phyloP scores from a whole-genome alignment of 495 filamentous ascomycete genomes.

The Glarea lozoyensis region DNA sequence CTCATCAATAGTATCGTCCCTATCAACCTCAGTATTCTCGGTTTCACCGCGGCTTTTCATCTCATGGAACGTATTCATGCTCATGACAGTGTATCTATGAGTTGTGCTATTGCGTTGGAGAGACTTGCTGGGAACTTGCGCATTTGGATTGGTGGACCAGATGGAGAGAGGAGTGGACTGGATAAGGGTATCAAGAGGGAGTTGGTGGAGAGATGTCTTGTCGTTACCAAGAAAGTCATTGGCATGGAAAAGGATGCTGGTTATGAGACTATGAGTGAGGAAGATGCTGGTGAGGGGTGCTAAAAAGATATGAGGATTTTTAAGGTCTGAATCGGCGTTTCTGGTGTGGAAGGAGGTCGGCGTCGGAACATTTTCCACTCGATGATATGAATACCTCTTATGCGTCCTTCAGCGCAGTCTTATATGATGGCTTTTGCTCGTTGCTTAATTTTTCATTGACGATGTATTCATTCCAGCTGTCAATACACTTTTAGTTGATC shows the following conservation, averaged over 20 bases:
- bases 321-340: neutral
- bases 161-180: slow-evolving; percentile 34
- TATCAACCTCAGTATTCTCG: slow-evolving; percentile 53
- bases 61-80: slow-evolving; percentile 51
- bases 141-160: slow-evolving; percentile 42
- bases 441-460: no score
- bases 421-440: no score
- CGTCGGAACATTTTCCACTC: no score
- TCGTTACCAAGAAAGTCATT: slow-evolving; percentile 37
- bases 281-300: slow-evolving; percentile 18
- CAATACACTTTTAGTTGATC: no score
- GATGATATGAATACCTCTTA: no score
- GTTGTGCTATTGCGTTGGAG: slow-evolving; percentile 38
- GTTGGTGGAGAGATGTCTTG: slow-evolving; percentile 40
- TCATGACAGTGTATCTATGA: slow-evolving; percentile 41
- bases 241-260: slow-evolving; percentile 46
- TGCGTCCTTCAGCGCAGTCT: no score
- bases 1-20: slow-evolving; percentile 39
- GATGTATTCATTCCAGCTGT: no score
- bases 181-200: slow-evolving; percentile 32
- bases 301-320: no score
- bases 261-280: slow-evolving; percentile 36
- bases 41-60: slow-evolving; percentile 66
- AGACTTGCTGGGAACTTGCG: slow-evolving; percentile 41
- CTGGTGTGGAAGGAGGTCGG: no score